Conservation (phyloP, 2,329 filamentous ascomycete species). For the Dothistroma septosporum region DNA sequence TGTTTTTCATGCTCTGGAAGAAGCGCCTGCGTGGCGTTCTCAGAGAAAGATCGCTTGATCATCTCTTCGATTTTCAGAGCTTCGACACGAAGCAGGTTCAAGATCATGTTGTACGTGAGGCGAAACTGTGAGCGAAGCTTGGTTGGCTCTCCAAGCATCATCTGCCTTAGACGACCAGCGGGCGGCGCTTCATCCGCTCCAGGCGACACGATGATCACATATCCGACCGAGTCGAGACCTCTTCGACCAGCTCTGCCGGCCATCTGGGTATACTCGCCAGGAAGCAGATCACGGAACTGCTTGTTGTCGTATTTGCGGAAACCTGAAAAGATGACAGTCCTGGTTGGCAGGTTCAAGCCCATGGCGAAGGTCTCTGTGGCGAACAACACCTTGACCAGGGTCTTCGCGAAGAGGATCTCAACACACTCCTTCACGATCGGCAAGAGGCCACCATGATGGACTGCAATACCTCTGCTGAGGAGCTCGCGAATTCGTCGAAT, state of each 20-base stretch:
- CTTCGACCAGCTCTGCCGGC: slow-evolving; percentile 88
- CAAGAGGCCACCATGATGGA: slow-evolving; percentile 89
- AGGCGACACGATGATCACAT: slow-evolving; percentile 82
- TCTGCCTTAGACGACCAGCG: slow-evolving; percentile 74
- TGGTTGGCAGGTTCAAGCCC: slow-evolving; percentile 91
- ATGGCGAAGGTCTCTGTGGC: slow-evolving; percentile 98
- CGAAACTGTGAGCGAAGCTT: slow-evolving; percentile 95
- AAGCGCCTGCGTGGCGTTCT: slow-evolving; percentile 92
- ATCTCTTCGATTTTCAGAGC: slow-evolving; percentile 98
- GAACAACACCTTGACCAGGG: slow-evolving; percentile 92
- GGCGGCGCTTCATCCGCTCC: slow-evolving; percentile 85
- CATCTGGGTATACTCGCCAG: slow-evolving; percentile 98
- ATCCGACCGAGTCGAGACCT: slow-evolving; percentile 87
- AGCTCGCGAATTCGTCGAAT: slow-evolving; percentile 84
- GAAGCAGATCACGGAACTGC: slow-evolving; percentile 81
- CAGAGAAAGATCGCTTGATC: slow-evolving; percentile 99
- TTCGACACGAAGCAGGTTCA: slow-evolving; percentile 91
- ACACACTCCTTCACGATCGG: slow-evolving; percentile 98
- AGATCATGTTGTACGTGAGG: slow-evolving; percentile 98
- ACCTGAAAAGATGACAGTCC: slow-evolving; percentile 95
- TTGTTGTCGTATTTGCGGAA: slow-evolving; percentile 96
- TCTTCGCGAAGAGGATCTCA: slow-evolving; percentile 92
- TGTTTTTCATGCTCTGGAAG: slow-evolving; percentile 94
- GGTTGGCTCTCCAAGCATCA: slow-evolving; percentile 93
- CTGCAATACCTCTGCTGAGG: slow-evolving; percentile 81